Evolutionary conservation across 805 yeast genomes (phyloP).

Genomic region (Zygotorulaspora sp.): DNA sequence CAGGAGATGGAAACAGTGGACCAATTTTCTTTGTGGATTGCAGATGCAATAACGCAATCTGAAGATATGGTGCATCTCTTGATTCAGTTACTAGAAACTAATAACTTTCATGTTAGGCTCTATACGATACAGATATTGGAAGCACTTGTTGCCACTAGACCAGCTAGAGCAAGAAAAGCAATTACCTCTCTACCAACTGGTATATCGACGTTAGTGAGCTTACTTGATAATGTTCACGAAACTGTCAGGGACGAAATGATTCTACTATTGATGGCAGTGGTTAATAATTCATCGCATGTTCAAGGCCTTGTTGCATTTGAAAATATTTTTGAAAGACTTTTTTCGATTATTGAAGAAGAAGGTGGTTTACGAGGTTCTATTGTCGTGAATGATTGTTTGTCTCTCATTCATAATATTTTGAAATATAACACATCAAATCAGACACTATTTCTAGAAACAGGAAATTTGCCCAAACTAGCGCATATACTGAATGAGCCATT

Average conservation of each 20-base stretch:
- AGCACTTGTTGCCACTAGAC: conserved; percentile 74
- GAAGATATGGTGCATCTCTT: conserved; percentile 40
- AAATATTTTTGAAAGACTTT: conserved; percentile 78
- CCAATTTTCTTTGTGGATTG: conserved; percentile 89
- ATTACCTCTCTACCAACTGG: conserved; percentile 74
- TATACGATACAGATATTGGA: conserved; percentile 83
- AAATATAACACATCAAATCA: conserved; percentile 87
- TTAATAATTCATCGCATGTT: conserved; percentile 73
- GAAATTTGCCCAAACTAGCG: conserved; percentile 64
- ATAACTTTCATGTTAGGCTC: conserved; percentile 71
- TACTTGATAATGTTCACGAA: conserved; percentile 63
- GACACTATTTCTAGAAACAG: conserved; percentile 79
- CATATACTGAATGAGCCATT: conserved; percentile 59
- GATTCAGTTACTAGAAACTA: conserved; percentile 46
- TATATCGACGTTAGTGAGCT: conserved; percentile 63
- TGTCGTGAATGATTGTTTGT: conserved; percentile 85
- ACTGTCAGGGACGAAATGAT: conserved; percentile 88
- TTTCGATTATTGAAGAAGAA: conserved; percentile 75
- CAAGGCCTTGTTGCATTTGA: conserved; percentile 94
- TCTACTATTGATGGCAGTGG: conserved; percentile 75
- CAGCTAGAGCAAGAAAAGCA: conserved; percentile 66
- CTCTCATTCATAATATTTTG: conserved; percentile 65
- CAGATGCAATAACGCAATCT: conserved; percentile 82
- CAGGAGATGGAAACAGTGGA: conserved; percentile 52
- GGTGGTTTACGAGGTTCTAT: conserved; percentile 87